Percentiles rank a stretch among this genome's conserved stretches.
These are phyloP conservation scores for Neonothopanus nambi DNA, from an alignment of 1,284 basidiomycete genomes.

Conservation along the genomic window DNA sequence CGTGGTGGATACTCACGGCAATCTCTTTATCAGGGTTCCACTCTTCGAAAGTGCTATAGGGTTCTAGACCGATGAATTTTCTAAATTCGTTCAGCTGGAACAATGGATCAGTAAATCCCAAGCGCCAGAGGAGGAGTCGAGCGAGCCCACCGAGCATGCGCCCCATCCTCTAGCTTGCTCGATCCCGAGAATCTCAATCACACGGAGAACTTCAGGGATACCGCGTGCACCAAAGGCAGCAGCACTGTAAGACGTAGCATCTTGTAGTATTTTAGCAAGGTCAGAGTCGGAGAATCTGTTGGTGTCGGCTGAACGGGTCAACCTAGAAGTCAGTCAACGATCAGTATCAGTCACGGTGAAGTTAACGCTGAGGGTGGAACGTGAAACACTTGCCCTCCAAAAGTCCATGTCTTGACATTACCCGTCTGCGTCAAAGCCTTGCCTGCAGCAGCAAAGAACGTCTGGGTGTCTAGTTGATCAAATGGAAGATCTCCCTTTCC, in stretches of 20 bases:
- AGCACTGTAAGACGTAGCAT: slow-evolving; percentile 66
- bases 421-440: slow-evolving; percentile 34
- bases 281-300: slow-evolving; percentile 71
- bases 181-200: slow-evolving; percentile 76
- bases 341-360: neutral
- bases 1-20: slow-evolving; percentile 53
- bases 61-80: slow-evolving; percentile 46
- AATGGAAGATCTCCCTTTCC: slow-evolving; percentile 22
- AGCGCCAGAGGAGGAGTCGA: slow-evolving; percentile 21
- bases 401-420: slow-evolving; percentile 53
- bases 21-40: slow-evolving; percentile 77
- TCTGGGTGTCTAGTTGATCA: slow-evolving; percentile 27
- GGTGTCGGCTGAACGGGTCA: slow-evolving; percentile 47
- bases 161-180: slow-evolving; percentile 73
- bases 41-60: slow-evolving; percentile 65
- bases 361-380: neutral
- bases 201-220: slow-evolving; percentile 64
- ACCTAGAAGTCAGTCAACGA: slow-evolving; percentile 31
- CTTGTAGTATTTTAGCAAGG: slow-evolving; percentile 64
- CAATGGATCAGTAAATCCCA: neutral
- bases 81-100: slow-evolving; percentile 51
- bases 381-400: slow-evolving; percentile 48
- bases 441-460: slow-evolving; percentile 43
- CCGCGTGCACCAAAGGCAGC: slow-evolving; percentile 78
- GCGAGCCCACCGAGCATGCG: slow-evolving; percentile 60